Evolutionary conservation across 371 early-diverging fungal genomes (phyloP).

Genomic region (Mucor piriformis): DNA sequence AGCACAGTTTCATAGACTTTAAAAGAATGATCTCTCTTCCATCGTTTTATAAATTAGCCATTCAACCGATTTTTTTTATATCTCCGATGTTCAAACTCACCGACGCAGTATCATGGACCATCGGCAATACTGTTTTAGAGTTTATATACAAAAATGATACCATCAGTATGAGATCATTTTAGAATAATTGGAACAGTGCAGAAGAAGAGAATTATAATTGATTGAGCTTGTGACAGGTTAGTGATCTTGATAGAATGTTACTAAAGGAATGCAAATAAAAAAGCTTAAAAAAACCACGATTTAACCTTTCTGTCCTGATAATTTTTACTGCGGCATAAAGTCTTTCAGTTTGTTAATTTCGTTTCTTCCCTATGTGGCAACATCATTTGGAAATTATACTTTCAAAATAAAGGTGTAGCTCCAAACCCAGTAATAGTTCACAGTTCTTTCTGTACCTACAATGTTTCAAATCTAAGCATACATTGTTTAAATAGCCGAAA

Average conservation of each 20-base stretch:
- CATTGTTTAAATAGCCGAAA: no score
- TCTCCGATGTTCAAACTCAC: constrained; percentile 23
- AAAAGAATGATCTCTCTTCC: not conserved
- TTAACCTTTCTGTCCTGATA: no score
- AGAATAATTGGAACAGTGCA: constrained; percentile 17
- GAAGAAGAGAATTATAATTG: constrained; percentile 14
- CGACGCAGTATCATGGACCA: constrained; percentile 36
- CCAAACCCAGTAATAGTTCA: no score
- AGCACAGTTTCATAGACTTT: not conserved
- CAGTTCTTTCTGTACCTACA: no score
- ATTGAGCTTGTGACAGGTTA: constrained; percentile 37
- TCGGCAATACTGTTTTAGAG: constrained; percentile 31
- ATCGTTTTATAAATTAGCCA: constrained; percentile 20
- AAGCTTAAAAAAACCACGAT: not conserved
- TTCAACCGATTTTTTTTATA: constrained; percentile 18
- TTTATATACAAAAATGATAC: not conserved
- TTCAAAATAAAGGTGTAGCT: no score
- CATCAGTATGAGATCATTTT: constrained; percentile 27
- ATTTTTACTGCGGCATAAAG: not conserved
- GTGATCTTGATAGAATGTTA: constrained; percentile 1
- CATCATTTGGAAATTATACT: no score
- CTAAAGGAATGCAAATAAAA: not conserved
- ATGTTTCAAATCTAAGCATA: no score
- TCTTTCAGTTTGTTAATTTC: no score
- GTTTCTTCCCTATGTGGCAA: no score